Evolutionary conservation across 108 stramenopile species (phyloP).

Genomic region (Skeletonema tropicum): DNA sequence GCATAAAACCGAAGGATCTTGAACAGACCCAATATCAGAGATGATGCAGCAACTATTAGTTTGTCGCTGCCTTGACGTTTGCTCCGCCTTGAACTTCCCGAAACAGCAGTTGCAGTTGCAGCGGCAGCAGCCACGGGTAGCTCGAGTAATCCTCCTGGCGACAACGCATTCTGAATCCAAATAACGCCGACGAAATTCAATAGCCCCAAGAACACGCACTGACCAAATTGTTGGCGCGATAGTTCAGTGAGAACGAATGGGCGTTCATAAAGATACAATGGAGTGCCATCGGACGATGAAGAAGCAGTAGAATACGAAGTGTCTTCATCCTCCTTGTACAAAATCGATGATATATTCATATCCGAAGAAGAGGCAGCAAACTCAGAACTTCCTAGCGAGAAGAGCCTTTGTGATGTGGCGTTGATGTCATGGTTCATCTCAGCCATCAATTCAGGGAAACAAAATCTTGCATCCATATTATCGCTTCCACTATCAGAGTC

Average conservation of each 20-base stretch:
- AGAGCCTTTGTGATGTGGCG: slow-evolving; percentile 11
- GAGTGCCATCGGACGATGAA: slow-evolving; percentile 32
- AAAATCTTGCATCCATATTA: slow-evolving; percentile 50
- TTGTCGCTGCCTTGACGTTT: neutral
- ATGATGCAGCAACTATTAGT: slow-evolving; percentile 25
- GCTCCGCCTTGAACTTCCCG: slow-evolving; percentile 16
- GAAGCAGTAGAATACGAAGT: slow-evolving; percentile 24
- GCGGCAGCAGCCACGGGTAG: slow-evolving; percentile 23
- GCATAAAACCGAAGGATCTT: slow-evolving; percentile 72
- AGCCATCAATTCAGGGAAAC: slow-evolving; percentile 78
- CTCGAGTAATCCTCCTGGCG: slow-evolving; percentile 60
- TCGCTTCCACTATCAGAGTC: slow-evolving; percentile 6
- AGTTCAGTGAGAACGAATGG: slow-evolving; percentile 62
- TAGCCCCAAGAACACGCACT: slow-evolving; percentile 61
- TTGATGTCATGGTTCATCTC: slow-evolving; percentile 47
- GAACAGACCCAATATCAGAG: slow-evolving; percentile 25
- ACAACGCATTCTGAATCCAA: slow-evolving; percentile 66
- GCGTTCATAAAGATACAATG: slow-evolving; percentile 62
- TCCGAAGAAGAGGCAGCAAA: slow-evolving; percentile 36
- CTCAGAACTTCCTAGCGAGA: slow-evolving; percentile 25
- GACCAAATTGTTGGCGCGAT: slow-evolving; percentile 57
- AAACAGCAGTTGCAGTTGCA: slow-evolving; percentile 2
- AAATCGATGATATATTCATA: slow-evolving; percentile 17
- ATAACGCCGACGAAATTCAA: slow-evolving; percentile 80
- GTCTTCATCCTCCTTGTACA: slow-evolving; percentile 30